These are phyloP conservation scores for Helicostylum pulchrum DNA, from an alignment of 192 early-diverging fungal species.

Conservation along the genomic window DNA sequence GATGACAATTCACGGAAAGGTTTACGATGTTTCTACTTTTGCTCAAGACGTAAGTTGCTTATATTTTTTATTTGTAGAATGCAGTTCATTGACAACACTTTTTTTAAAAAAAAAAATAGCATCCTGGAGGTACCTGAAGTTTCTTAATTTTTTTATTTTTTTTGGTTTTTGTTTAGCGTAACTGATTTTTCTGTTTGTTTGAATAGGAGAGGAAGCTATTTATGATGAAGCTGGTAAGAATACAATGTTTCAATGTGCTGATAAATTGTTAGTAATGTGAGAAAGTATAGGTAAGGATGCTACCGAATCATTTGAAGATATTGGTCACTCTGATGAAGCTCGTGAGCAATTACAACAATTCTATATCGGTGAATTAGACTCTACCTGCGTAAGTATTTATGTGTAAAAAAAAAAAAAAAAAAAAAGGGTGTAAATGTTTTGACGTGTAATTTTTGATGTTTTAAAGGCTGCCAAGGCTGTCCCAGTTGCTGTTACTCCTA, in stretches of 20 bases:
- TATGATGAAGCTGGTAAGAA: conserved; percentile 63
- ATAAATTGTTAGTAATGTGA: conserved; percentile 16
- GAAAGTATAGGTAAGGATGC: conserved; percentile 56
- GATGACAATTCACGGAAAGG: conserved; percentile 71
- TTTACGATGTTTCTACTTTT: conserved; percentile 74
- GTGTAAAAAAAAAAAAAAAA: background rate
- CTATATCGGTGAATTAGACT: conserved; percentile 17
- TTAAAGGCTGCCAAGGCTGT: background rate
- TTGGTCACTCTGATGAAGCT: conserved; percentile 89
- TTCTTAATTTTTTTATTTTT: too few species aligned
- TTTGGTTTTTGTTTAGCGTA: too few species aligned
- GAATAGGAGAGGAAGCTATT: conserved; percentile 81
- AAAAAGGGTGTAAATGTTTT: too few species aligned
- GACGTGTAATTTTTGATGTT: background rate
- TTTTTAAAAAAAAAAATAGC: conserved; percentile 48
- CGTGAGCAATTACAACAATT: conserved; percentile 57
- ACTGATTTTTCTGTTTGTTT: too few species aligned
- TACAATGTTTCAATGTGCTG: too few species aligned
- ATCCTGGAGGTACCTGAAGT: conserved; percentile 71
- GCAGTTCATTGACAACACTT: too few species aligned
- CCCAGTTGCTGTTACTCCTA: background rate
- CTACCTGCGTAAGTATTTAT: conserved; percentile 23
- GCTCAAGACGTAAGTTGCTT: conserved; percentile 56
- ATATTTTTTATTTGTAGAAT: too few species aligned
- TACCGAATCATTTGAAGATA: conserved; percentile 87